Conservation (phyloP, 805 yeast genomes). For the Cyberlindnera subsufficiens region DNA sequence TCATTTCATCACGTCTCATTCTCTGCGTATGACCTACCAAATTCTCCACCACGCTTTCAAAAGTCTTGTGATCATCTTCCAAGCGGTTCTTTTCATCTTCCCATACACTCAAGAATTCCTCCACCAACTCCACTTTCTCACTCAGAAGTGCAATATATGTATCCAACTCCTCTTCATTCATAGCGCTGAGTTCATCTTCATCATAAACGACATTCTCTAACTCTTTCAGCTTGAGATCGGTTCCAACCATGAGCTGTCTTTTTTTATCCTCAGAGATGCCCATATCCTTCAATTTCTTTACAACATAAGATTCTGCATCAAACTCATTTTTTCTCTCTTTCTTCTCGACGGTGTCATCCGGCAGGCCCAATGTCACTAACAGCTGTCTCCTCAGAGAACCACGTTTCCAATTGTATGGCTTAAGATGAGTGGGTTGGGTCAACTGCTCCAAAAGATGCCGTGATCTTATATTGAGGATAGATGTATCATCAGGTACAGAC, state of each 20-base stretch:
- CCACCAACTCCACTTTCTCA: conserved; percentile 31
- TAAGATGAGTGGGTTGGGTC: conserved; percentile 41
- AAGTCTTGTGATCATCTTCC: conserved; percentile 63
- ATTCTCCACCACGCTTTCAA: conserved; percentile 84
- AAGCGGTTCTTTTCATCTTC: conserved; percentile 41
- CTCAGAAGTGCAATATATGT: conserved; percentile 30
- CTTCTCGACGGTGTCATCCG: conserved; percentile 59
- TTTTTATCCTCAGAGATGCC: conserved; percentile 28
- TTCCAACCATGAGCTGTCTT: conserved; percentile 18
- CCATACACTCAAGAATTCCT: conserved; percentile 43
- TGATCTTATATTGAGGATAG: conserved; percentile 29
- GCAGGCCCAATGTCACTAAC: conserved; percentile 62
- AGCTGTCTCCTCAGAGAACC: conserved; percentile 61
- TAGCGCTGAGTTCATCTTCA: conserved; percentile 16
- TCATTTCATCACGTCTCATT: conserved; percentile 46
- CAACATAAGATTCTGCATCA: conserved; percentile 16
- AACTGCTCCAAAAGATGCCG: conserved; percentile 39
- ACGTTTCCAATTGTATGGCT: conserved; percentile 64
- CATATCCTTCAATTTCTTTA: conserved; percentile 25
- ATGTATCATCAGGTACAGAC: conserved; percentile 6
- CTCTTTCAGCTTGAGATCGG: conserved; percentile 17
- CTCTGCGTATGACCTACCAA: conserved; percentile 88
- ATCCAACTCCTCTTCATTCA: conserved; percentile 31
- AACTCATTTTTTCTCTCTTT: conserved; percentile 18
- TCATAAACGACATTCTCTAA: conserved; percentile 9